Conservation (phyloP, 1,284 basidiomycete species). For the Pyrrhoderma lamaoense region DNA sequence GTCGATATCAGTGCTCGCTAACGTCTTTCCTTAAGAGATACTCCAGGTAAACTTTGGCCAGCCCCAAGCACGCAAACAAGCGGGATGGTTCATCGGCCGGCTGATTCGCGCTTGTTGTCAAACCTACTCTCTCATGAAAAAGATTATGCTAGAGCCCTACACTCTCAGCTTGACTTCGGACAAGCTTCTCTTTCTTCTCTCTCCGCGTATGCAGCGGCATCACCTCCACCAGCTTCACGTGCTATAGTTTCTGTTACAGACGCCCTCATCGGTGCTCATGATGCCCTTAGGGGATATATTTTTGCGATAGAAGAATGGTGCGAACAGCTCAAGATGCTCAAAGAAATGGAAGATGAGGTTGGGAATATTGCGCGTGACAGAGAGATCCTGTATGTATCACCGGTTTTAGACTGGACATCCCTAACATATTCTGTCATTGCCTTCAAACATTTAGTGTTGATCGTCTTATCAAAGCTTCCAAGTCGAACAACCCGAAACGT, state of each 20-base stretch:
- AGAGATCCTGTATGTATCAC: slow-evolving; percentile 62
- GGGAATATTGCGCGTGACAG: slow-evolving; percentile 60
- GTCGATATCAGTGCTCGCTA: no score
- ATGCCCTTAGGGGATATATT: slow-evolving; percentile 56
- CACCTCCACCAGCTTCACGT: slow-evolving; percentile 47
- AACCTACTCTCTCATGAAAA: slow-evolving; percentile 65
- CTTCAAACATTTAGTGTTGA: slow-evolving; percentile 44
- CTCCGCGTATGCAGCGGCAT: slow-evolving; percentile 64
- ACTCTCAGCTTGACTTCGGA: slow-evolving; percentile 47
- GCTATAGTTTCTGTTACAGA: slow-evolving; percentile 54
- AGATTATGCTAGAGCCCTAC: slow-evolving; percentile 57
- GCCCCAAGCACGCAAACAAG: no score
- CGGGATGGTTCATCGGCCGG: slow-evolving; percentile 60
- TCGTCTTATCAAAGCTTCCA: slow-evolving; percentile 69
- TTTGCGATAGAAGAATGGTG: slow-evolving; percentile 58
- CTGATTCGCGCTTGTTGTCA: slow-evolving; percentile 61
- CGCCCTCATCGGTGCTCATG: slow-evolving; percentile 53
- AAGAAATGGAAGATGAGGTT: slow-evolving; percentile 56
- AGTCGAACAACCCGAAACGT: slow-evolving; percentile 41
- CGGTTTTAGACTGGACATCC: not conserved
- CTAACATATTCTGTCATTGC: not conserved
- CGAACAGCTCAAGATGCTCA: slow-evolving; percentile 48
- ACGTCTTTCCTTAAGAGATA: no score
- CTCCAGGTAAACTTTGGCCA: no score
- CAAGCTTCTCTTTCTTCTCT: slow-evolving; percentile 58